Evolutionary conservation across 345 rosid genomes (phyloP).

Genomic region (Physaria fendleri): DNA sequence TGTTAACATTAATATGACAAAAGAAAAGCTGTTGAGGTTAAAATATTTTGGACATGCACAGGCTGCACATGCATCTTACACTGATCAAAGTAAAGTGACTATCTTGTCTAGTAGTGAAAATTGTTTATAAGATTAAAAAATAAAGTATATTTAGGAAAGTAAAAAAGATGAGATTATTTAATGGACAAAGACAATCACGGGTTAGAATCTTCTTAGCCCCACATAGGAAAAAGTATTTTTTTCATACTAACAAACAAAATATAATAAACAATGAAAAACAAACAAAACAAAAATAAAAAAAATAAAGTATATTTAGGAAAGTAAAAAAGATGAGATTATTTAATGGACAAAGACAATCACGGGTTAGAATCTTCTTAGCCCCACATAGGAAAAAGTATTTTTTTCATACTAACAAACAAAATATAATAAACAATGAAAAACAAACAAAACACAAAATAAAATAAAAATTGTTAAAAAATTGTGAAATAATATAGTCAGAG

Average conservation of each 20-base stretch:
- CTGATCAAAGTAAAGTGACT: conserved; percentile 24
- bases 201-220: conserved; percentile 28
- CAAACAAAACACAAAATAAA: neutral
- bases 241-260: no score
- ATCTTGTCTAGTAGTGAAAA: conserved; percentile 18
- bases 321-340: neutral
- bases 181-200: conserved; percentile 32
- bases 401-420: no score
- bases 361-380: conserved; percentile 30
- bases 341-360: conserved; percentile 29
- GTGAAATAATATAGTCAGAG: neutral
- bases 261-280: no score
- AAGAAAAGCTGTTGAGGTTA: conserved; percentile 13
- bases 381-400: no score
- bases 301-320: neutral
- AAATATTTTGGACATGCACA: conserved; percentile 17
- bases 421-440: no score
- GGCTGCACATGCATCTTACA: no score
- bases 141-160: neutral
- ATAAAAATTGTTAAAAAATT: neutral
- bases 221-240: no score
- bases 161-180: neutral
- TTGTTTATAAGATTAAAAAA: neutral
- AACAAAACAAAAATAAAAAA: no score
- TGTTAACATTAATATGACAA: no score